A percentile compares a stretch with the other conserved stretches of the same genome.
Conservation (phyloP, 2,329 filamentous ascomycete species). For the Epicoccum nigrum region DNA sequence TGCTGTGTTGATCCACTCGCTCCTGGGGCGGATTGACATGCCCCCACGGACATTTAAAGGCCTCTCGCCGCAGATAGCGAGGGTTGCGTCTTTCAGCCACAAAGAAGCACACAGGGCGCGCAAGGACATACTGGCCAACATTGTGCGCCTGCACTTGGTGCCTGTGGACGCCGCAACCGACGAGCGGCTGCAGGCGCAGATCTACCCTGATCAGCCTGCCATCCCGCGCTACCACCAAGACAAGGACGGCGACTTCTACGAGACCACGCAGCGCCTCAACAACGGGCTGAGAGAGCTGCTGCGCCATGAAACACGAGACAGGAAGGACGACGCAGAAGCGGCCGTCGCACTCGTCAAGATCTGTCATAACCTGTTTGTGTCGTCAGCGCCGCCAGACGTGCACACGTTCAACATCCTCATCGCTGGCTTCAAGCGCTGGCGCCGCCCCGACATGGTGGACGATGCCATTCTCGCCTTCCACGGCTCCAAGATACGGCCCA, state of each 20-base stretch:
- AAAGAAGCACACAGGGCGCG: conserved; percentile 11
- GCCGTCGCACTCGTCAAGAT: conserved; percentile 44
- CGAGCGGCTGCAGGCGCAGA: conserved; percentile 16
- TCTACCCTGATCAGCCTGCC: conserved; percentile 13
- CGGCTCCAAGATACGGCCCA: conserved; percentile 51
- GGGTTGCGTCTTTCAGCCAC: conserved; percentile 14
- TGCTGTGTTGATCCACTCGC: conserved; percentile 48
- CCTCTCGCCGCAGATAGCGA: conserved; percentile 31
- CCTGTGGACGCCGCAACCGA: conserved; percentile 20
- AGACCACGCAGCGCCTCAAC: conserved; percentile 40
- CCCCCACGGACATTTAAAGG: conserved; percentile 7
- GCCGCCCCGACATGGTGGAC: conserved; percentile 32
- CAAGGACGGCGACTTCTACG: conserved; percentile 43
- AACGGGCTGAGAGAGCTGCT: conserved; percentile 33
- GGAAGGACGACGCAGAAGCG: conserved; percentile 15
- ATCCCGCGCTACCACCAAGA: conserved; percentile 49
- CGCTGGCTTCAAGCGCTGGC: conserved; percentile 59
- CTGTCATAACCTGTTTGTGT: conserved; percentile 70
- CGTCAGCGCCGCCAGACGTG: conserved; percentile 66
- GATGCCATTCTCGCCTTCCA: conserved; percentile 42
- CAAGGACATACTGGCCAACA: conserved; percentile 23
- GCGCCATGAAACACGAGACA: conserved; percentile 19
- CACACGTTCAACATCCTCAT: conserved; percentile 75
- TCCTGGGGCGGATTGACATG: conserved; percentile 34
- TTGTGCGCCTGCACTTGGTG: conserved; percentile 21